Evolutionary conservation across 345 rosid species (phyloP), one percentile per base, ranked within the genome.

Genomic region (Rhizophora mangle): DNA sequence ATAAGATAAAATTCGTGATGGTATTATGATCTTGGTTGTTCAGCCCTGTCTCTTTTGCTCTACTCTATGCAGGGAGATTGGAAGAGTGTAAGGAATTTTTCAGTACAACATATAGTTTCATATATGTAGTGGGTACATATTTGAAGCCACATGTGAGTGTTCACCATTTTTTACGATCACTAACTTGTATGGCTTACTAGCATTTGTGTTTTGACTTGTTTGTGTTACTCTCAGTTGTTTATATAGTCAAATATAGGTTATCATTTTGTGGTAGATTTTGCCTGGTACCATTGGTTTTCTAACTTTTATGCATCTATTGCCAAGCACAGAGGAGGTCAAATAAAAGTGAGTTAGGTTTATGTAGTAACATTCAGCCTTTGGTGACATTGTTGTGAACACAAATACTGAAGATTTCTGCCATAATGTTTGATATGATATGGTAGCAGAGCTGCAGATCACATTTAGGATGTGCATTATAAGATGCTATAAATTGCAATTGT

Each of bases 141-240:
- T 69, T 88, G 89, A 88, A 86, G 85, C 91, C 88, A 9, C 83
- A 88, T 64, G 94, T 88, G 81, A 88, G 88, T 80, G 57, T 73
- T 67, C 30, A 21, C 43, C 10, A 47, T 34, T 30, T 31, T 24
- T 36, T 36, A 49, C 69, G 13, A 22, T 10, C 31, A 57, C 3
- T 20, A 52, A 15, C 69, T 43, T 54, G 22, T 36, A 19, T 78
- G 52, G 15, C 63, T 51, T 22, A 6, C 20, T 36, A 46, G 11
- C 4, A 78, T 68, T 59, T 56, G 31, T 24, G 29, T 74, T 74
- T 27, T 16, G 26, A 20, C 11, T 58, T 56, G 24, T 20, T 21
- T 46, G 21, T 29, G 13, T 11, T 22, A 11, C 52, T 36, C 18
- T 11, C 49, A 0, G 4, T 43, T 43, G 49, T 43, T 43, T 43